Percentiles rank a stretch among this genome's conserved stretches.
Conservation (phyloP, 768 basidiomycete species). For the Rhizopogon vinicolor region DNA sequence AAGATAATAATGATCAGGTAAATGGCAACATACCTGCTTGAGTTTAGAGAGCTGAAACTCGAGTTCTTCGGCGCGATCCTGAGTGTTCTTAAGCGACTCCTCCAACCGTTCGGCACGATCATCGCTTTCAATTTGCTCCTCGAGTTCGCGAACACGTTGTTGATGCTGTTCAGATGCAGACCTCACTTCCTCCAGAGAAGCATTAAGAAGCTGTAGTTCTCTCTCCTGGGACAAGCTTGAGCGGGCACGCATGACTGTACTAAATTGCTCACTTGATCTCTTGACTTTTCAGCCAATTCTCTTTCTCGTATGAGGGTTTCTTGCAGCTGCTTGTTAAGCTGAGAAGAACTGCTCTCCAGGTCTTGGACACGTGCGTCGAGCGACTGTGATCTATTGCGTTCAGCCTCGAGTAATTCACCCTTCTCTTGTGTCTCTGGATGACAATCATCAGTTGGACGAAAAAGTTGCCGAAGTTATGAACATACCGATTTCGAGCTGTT, state of each 20-base stretch:
- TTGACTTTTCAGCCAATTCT: constrained; percentile 34
- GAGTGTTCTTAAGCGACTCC: constrained; percentile 67
- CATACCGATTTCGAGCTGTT: constrained; percentile 59
- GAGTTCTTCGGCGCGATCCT: constrained; percentile 78
- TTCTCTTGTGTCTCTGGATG: constrained; percentile 40
- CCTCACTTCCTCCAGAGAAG: constrained; percentile 46
- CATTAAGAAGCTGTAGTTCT: constrained; percentile 62
- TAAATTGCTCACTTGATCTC: constrained; percentile 26
- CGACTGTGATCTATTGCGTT: constrained; percentile 34
- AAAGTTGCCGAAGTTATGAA: constrained; percentile 5
- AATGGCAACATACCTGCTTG: constrained; percentile 53
- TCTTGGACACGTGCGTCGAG: constrained; percentile 39
- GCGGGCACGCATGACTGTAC: background rate
- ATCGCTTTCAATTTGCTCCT: constrained; percentile 81
- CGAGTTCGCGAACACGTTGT: constrained; percentile 62
- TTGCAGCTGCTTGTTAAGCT: constrained; percentile 38
- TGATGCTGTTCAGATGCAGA: constrained; percentile 50
- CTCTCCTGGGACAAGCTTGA: constrained; percentile 49
- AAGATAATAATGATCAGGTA: background rate
- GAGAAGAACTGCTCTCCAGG: constrained; percentile 36
- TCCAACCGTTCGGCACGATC: constrained; percentile 77
- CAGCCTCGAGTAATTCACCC: constrained; percentile 36
- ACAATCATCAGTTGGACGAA: background rate
- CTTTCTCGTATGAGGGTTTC: constrained; percentile 40
- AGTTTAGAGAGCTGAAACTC: constrained; percentile 78